phyloP scores from a whole-genome alignment of 2,329 filamentous ascomycete species.

The Penicillium sp. region DNA sequence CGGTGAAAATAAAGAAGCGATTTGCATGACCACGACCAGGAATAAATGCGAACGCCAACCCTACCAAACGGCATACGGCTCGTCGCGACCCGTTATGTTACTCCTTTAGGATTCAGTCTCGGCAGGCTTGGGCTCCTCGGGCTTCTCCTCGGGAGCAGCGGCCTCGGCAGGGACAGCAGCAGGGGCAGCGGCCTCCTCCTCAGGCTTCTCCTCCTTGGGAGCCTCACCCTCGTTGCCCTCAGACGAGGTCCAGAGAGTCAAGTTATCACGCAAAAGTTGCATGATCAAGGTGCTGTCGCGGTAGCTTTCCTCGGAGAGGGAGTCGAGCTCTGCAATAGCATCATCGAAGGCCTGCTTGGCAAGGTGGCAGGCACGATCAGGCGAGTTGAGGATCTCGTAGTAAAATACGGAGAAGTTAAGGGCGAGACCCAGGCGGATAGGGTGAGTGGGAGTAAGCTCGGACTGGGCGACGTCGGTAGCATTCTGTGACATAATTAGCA shows the following conservation, averaged over 20 bases:
- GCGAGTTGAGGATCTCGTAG: conserved; percentile 98
- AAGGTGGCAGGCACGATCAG: conserved; percentile 94
- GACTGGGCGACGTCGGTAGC: conserved; percentile 98
- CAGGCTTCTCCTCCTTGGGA: conserved; percentile 60
- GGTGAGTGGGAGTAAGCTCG: conserved; percentile 94
- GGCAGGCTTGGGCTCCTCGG: conserved; percentile 38
- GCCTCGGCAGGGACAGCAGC: conserved; percentile 4
- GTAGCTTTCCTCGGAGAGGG: conserved; percentile 95
- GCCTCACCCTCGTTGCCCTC: conserved; percentile 70
- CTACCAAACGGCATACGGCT: conserved; percentile 29
- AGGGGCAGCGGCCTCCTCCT: conserved; percentile 40
- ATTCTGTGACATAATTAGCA: conserved; percentile 50
- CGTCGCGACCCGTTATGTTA: conserved; percentile 15
- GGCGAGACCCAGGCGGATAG: conserved; percentile 93
- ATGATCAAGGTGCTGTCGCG: conserved; percentile 98
- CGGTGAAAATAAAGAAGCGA: conserved; percentile 34
- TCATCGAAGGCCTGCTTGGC: conserved; percentile 99
- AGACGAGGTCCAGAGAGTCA: conserved; percentile 96
- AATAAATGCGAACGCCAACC: conserved; percentile 35
- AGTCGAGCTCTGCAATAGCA: conserved; percentile 97
- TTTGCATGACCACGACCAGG: conserved; percentile 35
- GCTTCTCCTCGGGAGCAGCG: conserved; percentile 45
- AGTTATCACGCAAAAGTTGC: conserved; percentile 97
- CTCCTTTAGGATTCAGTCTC: conserved; percentile 35
- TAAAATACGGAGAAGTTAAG: conserved; percentile 99